Base-by-base conservation (phyloP, 1,139 yeast species). In the Eremothecium gossypii region DNA sequence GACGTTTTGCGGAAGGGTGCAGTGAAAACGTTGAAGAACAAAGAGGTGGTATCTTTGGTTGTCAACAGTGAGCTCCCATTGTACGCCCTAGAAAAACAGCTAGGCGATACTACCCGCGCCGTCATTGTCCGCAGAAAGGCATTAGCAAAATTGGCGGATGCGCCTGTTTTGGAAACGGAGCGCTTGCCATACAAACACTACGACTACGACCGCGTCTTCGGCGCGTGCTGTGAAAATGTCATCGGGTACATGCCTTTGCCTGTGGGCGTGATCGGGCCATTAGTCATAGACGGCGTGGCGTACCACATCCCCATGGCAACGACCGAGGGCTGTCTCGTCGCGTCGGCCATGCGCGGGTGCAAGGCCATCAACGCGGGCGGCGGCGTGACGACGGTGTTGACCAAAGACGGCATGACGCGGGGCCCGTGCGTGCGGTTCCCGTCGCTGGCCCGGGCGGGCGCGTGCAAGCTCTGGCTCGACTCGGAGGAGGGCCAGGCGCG, bases 191-290 rank as follows among this genome's bases (percentile, higher is more conserved):
- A 78, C 63, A 68, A 72, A 49, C 69, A 78, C 58, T 91, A 91
- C 61, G 96, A 93, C 63, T 93, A 87, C 61, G 94, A 89, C 59
- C 79, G 97, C 54, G 98, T 93, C 9, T 79, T 89, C 60, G 98
- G 98, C 50, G 97, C 98, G 8, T 91, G 99, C 68, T 91, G 99
- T 70, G 99, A 91, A 65, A 91, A 91, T 60, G 98, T 91, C 46
- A 84, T 91, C 64, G 99, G 98, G 33, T 91, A 73, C 61, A 77
- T 89, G 79, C 99, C 98, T 29, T 64, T 91, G 38, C 99, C 98
- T 8, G 86, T 91, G 46, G 98, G 99, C 63, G 83, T 93, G 60
- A 97, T 97, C 30, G 99, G 99, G 44, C 98, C 99, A 6, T 68
- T 93, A 61, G 70, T 84, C 45, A 84, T 91, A 57, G 98, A 91